Percentiles rank a stretch among this genome's conserved stretches.
Conservation (phyloP, 805 yeast species). For the Teunomyces stri region DNA sequence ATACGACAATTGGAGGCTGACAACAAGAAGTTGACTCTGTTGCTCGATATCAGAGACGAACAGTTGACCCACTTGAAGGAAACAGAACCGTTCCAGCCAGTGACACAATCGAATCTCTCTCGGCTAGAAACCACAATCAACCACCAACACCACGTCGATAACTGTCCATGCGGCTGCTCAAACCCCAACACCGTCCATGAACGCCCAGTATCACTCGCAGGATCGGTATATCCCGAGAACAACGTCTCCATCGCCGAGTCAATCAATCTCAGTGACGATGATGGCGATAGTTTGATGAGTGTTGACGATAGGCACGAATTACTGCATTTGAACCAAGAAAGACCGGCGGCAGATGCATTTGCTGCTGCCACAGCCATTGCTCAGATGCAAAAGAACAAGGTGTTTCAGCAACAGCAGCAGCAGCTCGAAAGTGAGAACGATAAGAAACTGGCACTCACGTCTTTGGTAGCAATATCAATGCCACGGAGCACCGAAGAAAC, state of each 20-base stretch:
- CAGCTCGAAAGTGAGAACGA: conserved; percentile 20
- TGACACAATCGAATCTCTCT: conserved; percentile 9
- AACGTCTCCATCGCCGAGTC: conserved; percentile 33
- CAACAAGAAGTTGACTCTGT: conserved; percentile 63
- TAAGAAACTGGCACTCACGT: conserved; percentile 38
- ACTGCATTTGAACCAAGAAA: conserved; percentile 40
- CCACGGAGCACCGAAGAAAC: conserved; percentile 82
- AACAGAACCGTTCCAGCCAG: neutral
- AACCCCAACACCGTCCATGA: conserved; percentile 56
- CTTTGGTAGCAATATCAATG: conserved; percentile 62
- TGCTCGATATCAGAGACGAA: conserved; percentile 63
- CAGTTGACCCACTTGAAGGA: conserved; percentile 43
- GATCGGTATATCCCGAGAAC: conserved; percentile 47
- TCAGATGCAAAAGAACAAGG: conserved; percentile 45
- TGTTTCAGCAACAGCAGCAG: conserved; percentile 18
- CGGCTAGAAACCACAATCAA: conserved; percentile 3
- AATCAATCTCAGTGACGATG: conserved; percentile 39
- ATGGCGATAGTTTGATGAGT: conserved; percentile 30
- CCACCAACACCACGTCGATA: conserved; percentile 26
- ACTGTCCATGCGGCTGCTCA: conserved; percentile 60
- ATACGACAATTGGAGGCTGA: conserved; percentile 84
- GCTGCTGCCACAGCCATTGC: conserved; percentile 64
- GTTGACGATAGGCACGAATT: conserved; percentile 19
- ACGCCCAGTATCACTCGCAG: conserved; percentile 65
- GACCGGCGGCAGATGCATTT: conserved; percentile 71